Percentiles rank a stretch among this genome's conserved stretches.
Evolutionary conservation across 805 yeast genomes (phyloP).

Genomic region (Nematodospora valgi): DNA sequence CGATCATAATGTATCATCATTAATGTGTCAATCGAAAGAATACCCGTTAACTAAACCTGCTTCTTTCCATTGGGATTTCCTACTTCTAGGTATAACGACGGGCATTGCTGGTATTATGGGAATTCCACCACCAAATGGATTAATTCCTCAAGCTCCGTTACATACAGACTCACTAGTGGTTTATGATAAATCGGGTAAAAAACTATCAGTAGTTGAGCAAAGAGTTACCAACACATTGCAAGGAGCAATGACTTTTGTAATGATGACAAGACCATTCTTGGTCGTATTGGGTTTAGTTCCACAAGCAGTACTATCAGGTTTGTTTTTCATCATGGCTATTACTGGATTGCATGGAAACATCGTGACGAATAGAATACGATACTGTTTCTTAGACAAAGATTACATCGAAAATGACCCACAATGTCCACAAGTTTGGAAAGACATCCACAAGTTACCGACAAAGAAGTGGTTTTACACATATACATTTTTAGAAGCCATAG

Average conservation of each 20-base stretch:
- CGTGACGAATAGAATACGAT: constrained; percentile 60
- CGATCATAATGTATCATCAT: constrained; percentile 91
- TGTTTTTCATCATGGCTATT: constrained; percentile 91
- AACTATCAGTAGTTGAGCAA: constrained; percentile 77
- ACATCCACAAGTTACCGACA: constrained; percentile 23
- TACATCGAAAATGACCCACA: constrained; percentile 33
- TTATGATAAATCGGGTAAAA: constrained; percentile 36
- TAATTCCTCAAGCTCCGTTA: constrained; percentile 95
- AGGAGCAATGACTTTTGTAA: constrained; percentile 77
- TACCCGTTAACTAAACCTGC: constrained; percentile 84
- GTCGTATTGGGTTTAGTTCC: constrained; percentile 81
- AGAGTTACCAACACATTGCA: constrained; percentile 80
- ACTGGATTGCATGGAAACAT: constrained; percentile 69
- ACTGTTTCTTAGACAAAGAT: constrained; percentile 55
- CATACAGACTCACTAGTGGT: constrained; percentile 80
- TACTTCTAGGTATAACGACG: constrained; percentile 79
- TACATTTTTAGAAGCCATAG: constrained; percentile 55
- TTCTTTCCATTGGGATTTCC: constrained; percentile 89
- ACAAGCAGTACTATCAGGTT: constrained; percentile 88
- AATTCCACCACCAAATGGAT: constrained; percentile 93
- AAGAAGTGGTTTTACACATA: constrained; percentile 55
- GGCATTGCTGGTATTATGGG: constrained; percentile 86
- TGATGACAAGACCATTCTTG: constrained; percentile 87
- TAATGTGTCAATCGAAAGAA: constrained; percentile 84
- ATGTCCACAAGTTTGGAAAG: constrained; percentile 33